Base-by-base conservation (phyloP, 148 eudicot genomes). In the Arbutus unedo region DNA sequence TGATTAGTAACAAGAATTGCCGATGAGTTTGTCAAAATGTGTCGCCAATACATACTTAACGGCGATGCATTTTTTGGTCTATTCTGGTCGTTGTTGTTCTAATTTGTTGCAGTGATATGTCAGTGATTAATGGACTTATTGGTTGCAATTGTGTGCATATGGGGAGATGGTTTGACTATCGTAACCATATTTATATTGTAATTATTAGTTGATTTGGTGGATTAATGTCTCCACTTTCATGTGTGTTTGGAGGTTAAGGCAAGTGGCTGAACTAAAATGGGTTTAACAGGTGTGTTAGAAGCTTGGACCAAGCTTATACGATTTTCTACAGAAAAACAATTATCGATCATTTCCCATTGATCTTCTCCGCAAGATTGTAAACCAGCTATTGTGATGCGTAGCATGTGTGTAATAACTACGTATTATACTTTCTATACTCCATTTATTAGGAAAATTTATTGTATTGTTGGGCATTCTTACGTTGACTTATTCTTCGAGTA, bases 141-240 rank as follows among this genome's bases (percentile, higher is more conserved):
- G 92, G 87, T 92, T 92, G 97, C 95, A 93, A 94, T 91, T 93
- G 98, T 93, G 97, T 93, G 90, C 97, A 93, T 91, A 76, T 93
- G 87, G 86, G 95, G 97, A 93, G 91, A 93, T 92, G 95, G 95
- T 93, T 93, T 93, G 97, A 93, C 95, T 93, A 92, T 92, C 97
- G 97, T 93, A 93, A 93, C 90, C 97, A 93, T 92, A 89, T 92
- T 76, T 93, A 95, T 91, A 91, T 93, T 89, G 97, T 93, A 93
- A 93, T 95, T 93, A 86, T 80, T 87, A 71, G 81, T 86, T 90
- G 84, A 91, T 90, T 87, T 86, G 84, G 77, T 89, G 88, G 88
- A 86, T 87, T 90, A 51, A 83, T 75, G 82, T 91, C 91, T 89
- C 84, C 82, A 81, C 81, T 79, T 81, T 43, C 5, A 71, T 5